phyloP scores from a whole-genome alignment of 225 moss, liverwort and hornwort genomes.

The Straminergon stramineum region DNA sequence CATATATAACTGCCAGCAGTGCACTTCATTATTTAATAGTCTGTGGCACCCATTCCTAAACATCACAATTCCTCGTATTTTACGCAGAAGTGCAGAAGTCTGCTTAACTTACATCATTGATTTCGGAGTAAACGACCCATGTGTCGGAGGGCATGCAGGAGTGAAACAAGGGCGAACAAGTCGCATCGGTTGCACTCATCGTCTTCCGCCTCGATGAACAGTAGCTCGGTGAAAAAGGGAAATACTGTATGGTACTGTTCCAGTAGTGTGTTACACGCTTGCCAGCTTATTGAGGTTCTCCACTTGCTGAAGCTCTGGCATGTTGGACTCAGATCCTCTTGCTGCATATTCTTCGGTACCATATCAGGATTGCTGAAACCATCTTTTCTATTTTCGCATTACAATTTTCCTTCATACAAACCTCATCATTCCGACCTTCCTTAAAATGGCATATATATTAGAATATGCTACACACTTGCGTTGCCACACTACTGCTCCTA shows the following conservation, averaged over 20 bases:
- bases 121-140: not conserved
- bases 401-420: no score
- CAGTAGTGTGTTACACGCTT: not conserved
- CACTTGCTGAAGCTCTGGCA: not conserved
- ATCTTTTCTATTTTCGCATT: no score
- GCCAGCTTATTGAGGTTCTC: not conserved
- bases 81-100: not conserved
- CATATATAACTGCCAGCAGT: not conserved
- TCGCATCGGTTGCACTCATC: no score
- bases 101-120: not conserved
- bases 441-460: no score
- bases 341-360: no score
- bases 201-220: no score
- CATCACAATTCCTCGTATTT: not conserved
- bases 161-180: no score
- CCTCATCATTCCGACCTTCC: no score
- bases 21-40: not conserved
- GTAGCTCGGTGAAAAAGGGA: not conserved
- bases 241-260: not conserved
- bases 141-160: no score
- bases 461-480: no score
- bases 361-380: no score
- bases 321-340: not conserved
- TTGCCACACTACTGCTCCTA: no score
- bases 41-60: not conserved